These are phyloP conservation scores for Nicotiana paniculata DNA, from an alignment of 257 asterid genomes.

Conservation along the genomic window DNA sequence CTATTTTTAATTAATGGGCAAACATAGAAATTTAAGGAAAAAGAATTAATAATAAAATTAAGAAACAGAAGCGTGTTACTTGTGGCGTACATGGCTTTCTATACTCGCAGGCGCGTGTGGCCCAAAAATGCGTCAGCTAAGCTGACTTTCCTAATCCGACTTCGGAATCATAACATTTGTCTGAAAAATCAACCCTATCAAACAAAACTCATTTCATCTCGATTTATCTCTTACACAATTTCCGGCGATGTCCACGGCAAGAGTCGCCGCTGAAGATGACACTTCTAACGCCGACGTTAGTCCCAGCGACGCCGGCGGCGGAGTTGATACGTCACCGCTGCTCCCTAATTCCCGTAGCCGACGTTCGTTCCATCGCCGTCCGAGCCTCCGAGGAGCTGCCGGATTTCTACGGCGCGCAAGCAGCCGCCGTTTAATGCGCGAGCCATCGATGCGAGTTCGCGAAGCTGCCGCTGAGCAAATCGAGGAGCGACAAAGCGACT, in stretches of 20 bases:
- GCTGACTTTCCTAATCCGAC: neutral
- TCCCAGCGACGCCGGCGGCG: conserved; percentile 12
- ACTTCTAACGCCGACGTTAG: neutral
- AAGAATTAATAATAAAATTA: too few relatives aligned
- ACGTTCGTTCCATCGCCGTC: conserved; percentile 47
- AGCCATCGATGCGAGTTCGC: conserved; percentile 39
- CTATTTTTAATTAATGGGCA: neutral
- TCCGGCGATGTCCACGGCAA: conserved; percentile 18
- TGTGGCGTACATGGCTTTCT: too few relatives aligned
- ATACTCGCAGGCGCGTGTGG: neutral
- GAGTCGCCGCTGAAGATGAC: neutral
- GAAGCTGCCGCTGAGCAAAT: conserved; percentile 51
- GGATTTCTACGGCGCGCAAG: conserved; percentile 41
- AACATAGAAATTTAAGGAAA: too few relatives aligned
- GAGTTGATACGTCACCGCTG: conserved; percentile 45
- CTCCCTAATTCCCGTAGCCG: conserved; percentile 48
- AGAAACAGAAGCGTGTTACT: too few relatives aligned
- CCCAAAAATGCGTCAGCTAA: neutral
- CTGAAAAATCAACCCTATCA: neutral
- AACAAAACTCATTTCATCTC: neutral
- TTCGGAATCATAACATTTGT: neutral
- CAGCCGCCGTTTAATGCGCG: conserved; percentile 41
- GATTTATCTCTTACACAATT: neutral
- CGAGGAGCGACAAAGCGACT: conserved; percentile 82
- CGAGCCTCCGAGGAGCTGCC: conserved; percentile 54